Percentiles rank a stretch among this genome's conserved stretches.
phyloP scores from a whole-genome alignment of 345 rosid genomes.

The Camelina neglecta region DNA sequence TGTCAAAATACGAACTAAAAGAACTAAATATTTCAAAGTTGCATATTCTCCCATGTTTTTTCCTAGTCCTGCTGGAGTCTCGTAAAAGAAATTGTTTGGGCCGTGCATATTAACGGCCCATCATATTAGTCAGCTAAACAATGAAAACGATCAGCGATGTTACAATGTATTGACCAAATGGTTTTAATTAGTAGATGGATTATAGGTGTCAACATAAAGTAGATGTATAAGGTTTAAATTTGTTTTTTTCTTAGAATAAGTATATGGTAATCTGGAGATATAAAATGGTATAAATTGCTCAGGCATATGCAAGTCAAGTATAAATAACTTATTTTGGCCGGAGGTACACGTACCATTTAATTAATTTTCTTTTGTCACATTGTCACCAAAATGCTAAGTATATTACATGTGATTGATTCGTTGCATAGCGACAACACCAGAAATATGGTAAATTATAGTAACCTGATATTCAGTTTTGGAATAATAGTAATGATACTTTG shows the following conservation, averaged over 20 bases:
- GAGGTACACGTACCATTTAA: constrained; percentile 12
- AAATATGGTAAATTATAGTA: neutral
- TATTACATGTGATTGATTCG: constrained; percentile 22
- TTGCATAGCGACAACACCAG: constrained; percentile 27
- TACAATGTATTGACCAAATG: neutral
- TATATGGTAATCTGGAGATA: neutral
- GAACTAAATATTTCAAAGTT: neutral
- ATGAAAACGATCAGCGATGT: neutral
- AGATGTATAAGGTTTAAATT: neutral
- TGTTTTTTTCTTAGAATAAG: neutral
- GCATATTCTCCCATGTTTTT: neutral
- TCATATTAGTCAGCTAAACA: neutral
- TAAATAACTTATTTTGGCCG: constrained; percentile 13
- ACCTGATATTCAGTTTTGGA: constrained; percentile 3
- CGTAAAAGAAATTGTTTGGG: neutral
- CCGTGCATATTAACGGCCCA: neutral
- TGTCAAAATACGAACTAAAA: neutral
- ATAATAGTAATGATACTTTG: constrained; percentile 4
- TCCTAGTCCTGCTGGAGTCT: neutral
- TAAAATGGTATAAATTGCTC: constrained; percentile 15
- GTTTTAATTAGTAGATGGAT: neutral
- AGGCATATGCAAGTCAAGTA: constrained; percentile 24
- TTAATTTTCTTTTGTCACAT: neutral
- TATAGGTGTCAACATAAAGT: neutral
- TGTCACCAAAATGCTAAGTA: neutral